Conservation (phyloP, 176 grass and related monocot genomes). For the Coix lacrymajobi region DNA sequence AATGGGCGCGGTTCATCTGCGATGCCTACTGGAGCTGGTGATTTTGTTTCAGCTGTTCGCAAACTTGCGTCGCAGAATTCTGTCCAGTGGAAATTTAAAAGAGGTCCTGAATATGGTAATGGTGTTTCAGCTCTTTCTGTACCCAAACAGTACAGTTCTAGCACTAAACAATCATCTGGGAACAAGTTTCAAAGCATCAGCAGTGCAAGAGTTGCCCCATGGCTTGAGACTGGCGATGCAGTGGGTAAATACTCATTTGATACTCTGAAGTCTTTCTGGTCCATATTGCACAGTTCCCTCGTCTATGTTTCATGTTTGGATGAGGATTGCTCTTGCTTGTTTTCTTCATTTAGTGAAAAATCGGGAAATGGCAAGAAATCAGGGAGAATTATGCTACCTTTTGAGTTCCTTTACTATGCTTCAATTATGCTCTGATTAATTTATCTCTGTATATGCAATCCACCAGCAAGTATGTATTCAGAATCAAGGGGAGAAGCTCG, state of each 20-base stretch:
- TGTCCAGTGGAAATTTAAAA: slow-evolving; percentile 61
- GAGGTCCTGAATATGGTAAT: slow-evolving; percentile 46
- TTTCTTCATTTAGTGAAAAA: background rate
- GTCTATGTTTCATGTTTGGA: background rate
- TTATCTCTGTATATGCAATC: slow-evolving; percentile 3
- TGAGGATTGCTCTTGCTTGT: background rate
- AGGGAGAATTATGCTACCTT: background rate
- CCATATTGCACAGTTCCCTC: background rate
- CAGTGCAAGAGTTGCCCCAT: slow-evolving; percentile 49
- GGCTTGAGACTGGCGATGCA: slow-evolving; percentile 96
- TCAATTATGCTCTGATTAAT: slow-evolving; percentile 5
- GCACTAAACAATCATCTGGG: slow-evolving; percentile 50
- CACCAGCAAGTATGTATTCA: slow-evolving; percentile 71
- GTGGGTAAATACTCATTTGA: slow-evolving; percentile 73
- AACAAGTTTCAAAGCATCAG: slow-evolving; percentile 66
- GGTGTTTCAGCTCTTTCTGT: slow-evolving; percentile 48
- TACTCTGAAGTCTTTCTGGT: background rate
- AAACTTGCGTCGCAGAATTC: slow-evolving; percentile 65
- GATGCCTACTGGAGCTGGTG: slow-evolving; percentile 47
- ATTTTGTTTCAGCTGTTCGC: slow-evolving; percentile 88
- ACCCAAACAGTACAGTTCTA: slow-evolving; percentile 51
- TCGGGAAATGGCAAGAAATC: background rate
- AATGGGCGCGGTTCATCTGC: slow-evolving; percentile 32
- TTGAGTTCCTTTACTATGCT: background rate
- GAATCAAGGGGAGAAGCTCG: slow-evolving; percentile 94